Conservation (phyloP, 1,284 basidiomycete species). For the Pseudomicrostroma phylloplanum region DNA sequence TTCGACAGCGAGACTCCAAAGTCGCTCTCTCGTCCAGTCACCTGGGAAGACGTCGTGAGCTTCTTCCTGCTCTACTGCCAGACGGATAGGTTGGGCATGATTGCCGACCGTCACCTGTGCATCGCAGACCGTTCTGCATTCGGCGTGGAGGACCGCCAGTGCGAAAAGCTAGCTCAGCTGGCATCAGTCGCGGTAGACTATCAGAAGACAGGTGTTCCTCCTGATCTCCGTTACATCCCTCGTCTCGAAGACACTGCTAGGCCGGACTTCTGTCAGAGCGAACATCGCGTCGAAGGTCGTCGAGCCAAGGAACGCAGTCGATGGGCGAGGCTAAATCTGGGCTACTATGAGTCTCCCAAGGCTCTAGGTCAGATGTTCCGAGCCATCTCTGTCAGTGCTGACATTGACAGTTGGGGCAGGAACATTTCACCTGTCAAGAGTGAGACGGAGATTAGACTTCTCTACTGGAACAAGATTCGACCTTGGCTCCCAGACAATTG, state of each 20-base stretch:
- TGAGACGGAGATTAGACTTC: neutral
- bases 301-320: neutral
- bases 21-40: conserved; percentile 56
- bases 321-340: neutral
- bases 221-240: neutral
- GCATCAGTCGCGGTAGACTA: conserved; percentile 61
- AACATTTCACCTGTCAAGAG: neutral
- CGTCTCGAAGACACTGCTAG: neutral
- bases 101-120: conserved; percentile 58
- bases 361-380: conserved; percentile 12
- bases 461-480: neutral
- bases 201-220: conserved; percentile 21
- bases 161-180: conserved; percentile 61
- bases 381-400: conserved; percentile 8
- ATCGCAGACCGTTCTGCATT: conserved; percentile 62
- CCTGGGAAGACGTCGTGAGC: conserved; percentile 64
- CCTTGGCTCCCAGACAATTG: neutral
- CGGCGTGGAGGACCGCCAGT: conserved; percentile 60
- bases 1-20: conserved; percentile 58
- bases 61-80: conserved; percentile 63
- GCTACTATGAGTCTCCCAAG: conserved; percentile 10
- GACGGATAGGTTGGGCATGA: conserved; percentile 61
- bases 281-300: conserved; percentile 5
- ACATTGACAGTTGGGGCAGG: neutral
- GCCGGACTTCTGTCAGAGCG: conserved; percentile 8